These are phyloP conservation scores for Zymoseptoria crescenta DNA, from an alignment of 2,329 filamentous ascomycete genomes.

Conservation along the genomic window DNA sequence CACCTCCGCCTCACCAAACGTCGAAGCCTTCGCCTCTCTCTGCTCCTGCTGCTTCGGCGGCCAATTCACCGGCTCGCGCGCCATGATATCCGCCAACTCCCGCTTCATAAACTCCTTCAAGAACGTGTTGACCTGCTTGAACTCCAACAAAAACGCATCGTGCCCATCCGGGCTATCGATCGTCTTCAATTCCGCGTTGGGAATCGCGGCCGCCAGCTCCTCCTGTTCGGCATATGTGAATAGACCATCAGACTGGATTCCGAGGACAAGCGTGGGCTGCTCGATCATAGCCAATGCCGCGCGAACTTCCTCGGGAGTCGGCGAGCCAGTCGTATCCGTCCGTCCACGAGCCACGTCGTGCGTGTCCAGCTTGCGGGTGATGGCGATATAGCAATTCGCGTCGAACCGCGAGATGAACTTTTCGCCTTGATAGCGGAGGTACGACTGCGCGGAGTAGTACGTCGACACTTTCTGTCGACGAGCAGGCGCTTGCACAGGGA, in stretches of 20 bases:
- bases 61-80: constrained; percentile 36
- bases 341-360: constrained; percentile 60
- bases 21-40: constrained; percentile 75
- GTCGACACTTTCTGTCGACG: constrained; percentile 46
- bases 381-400: constrained; percentile 97
- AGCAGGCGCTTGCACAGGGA: constrained; percentile 22
- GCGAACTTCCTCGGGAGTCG: constrained; percentile 46
- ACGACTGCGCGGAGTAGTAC: constrained; percentile 98
- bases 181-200: constrained; percentile 66
- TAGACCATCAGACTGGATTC: constrained; percentile 89
- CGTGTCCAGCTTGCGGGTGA: constrained; percentile 94
- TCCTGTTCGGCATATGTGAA: constrained; percentile 97
- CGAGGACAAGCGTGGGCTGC: constrained; percentile 83
- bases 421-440: constrained; percentile 88
- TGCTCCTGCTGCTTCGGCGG: constrained; percentile 42
- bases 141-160: constrained; percentile 92
- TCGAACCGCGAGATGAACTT: constrained; percentile 98
- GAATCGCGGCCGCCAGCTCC: constrained; percentile 76
- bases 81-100: constrained; percentile 83
- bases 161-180: constrained; percentile 95
- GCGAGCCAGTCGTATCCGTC: constrained; percentile 26
- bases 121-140: constrained; percentile 90
- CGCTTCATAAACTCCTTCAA: constrained; percentile 76
- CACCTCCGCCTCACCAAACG: constrained; percentile 91
- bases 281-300: constrained; percentile 74